Percentiles rank a stretch among this genome's conserved stretches.
phyloP scores from a whole-genome alignment of 164 flowering plant genomes.

The Vitis riparia region DNA sequence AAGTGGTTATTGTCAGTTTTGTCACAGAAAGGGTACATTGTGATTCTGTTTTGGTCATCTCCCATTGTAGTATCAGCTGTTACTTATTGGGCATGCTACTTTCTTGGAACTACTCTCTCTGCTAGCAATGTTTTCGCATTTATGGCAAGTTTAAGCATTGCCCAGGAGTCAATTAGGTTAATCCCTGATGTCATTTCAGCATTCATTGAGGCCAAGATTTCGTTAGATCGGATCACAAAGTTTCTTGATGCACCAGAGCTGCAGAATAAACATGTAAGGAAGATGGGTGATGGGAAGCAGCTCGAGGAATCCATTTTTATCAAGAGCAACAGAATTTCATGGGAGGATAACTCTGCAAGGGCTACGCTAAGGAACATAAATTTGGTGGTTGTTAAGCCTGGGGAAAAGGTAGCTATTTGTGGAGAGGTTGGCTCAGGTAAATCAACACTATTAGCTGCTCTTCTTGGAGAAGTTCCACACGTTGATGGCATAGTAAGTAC shows the following conservation, averaged over 20 bases:
- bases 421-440: conserved; percentile 81
- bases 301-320: conserved; percentile 29
- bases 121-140: conserved; percentile 45
- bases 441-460: conserved; percentile 66
- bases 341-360: conserved; percentile 42
- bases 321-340: conserved; percentile 35
- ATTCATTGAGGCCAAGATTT: conserved; percentile 61
- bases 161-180: conserved; percentile 40
- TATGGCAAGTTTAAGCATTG: conserved; percentile 34
- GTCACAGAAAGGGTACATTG: conserved; percentile 19
- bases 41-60: conserved; percentile 36
- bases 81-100: conserved; percentile 41
- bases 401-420: conserved; percentile 61
- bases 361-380: conserved; percentile 47
- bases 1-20: conserved; percentile 23
- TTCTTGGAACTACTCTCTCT: conserved; percentile 27
- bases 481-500: conserved; percentile 50
- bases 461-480: conserved; percentile 64
- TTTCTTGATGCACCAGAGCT: conserved; percentile 71
- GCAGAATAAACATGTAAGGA: conserved; percentile 25
- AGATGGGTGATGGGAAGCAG: conserved; percentile 1
- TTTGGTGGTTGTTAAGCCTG: conserved; percentile 40
- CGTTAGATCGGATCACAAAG: conserved; percentile 41
- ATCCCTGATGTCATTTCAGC: conserved; percentile 46
- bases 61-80: conserved; percentile 28